Percentiles rank a stretch among this genome's conserved stretches.
phyloP scores from a whole-genome alignment of 495 filamentous ascomycete genomes.

The Hypomontagnella monticulosa region DNA sequence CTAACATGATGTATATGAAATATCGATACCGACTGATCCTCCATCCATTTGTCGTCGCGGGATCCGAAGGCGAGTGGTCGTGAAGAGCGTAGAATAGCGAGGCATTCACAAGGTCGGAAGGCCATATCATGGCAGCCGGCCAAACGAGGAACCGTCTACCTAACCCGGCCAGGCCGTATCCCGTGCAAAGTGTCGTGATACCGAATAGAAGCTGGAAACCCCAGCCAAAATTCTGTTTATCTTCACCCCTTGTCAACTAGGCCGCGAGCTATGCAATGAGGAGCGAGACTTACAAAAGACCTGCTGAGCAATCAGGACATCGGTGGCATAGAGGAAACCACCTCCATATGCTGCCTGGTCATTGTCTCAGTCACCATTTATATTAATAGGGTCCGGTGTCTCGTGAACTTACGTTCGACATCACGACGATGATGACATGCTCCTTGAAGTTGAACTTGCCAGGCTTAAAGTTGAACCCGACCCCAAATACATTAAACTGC shows the following conservation, averaged over 20 bases:
- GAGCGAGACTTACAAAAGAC: conserved; percentile 52
- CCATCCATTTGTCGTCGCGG: conserved; percentile 69
- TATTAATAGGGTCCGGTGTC: not conserved
- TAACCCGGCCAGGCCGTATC: conserved; percentile 76
- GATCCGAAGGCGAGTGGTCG: conserved; percentile 67
- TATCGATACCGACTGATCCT: conserved; percentile 69
- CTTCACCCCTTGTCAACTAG: conserved; percentile 24
- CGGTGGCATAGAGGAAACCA: conserved; percentile 59
- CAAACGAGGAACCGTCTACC: conserved; percentile 71
- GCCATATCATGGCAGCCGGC: conserved; percentile 77
- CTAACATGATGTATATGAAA: conserved; percentile 69
- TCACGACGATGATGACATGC: conserved; percentile 79
- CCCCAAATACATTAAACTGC: conserved; percentile 65
- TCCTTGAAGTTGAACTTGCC: conserved; percentile 84
- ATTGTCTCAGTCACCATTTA: conserved; percentile 3
- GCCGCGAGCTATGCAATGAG: not conserved
- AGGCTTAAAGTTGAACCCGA: conserved; percentile 70
- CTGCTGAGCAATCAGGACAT: conserved; percentile 56
- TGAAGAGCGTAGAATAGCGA: conserved; percentile 75
- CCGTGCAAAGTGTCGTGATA: conserved; percentile 76
- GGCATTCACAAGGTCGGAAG: conserved; percentile 69
- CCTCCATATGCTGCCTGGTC: conserved; percentile 53
- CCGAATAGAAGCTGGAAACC: conserved; percentile 73
- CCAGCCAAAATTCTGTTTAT: conserved; percentile 62
- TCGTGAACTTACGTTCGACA: conserved; percentile 64